A percentile compares a stretch with the other conserved stretches of the same genome.
phyloP scores from a whole-genome alignment of 495 filamentous ascomycete species.

The Astrothelium subdiscretum region DNA sequence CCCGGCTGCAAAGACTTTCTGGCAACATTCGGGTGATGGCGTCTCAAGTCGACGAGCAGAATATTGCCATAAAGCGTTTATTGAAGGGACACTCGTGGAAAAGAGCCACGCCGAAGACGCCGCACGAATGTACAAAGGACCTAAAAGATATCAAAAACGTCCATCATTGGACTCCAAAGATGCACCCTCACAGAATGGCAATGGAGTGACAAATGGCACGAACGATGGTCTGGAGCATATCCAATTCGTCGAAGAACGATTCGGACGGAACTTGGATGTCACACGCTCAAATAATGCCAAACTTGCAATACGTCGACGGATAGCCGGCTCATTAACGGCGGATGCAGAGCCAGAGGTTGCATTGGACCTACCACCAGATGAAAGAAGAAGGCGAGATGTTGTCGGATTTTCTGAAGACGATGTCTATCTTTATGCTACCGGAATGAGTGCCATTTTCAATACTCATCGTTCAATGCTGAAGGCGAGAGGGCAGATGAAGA shows the following conservation, averaged over 20 bases:
- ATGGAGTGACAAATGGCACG: constrained; percentile 14
- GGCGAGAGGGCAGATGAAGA: constrained; percentile 48
- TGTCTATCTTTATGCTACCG: constrained; percentile 75
- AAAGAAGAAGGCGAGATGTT: constrained; percentile 30
- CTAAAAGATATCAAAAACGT: constrained; percentile 37
- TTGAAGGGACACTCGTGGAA: constrained; percentile 56
- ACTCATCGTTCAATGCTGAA: constrained; percentile 61
- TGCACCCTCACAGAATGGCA: not conserved
- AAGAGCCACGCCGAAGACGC: constrained; percentile 11
- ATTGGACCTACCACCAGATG: constrained; percentile 33
- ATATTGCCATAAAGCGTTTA: constrained; percentile 65
- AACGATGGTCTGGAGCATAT: constrained; percentile 46
- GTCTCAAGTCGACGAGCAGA: constrained; percentile 85
- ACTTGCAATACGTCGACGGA: constrained; percentile 70
- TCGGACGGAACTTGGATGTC: constrained; percentile 78
- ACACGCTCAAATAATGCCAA: constrained; percentile 71
- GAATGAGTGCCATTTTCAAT: constrained; percentile 93
- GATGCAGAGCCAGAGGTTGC: constrained; percentile 58
- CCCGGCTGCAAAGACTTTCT: constrained; percentile 71
- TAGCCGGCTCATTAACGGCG: constrained; percentile 72
- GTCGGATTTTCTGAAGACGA: constrained; percentile 74
- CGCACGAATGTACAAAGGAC: constrained; percentile 24
- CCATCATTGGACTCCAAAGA: constrained; percentile 34
- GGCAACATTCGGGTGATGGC: constrained; percentile 95
- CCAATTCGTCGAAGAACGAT: constrained; percentile 86